Evolutionary conservation across 257 asterid species (phyloP).

Genomic region (Solanum bulbocastanum): DNA sequence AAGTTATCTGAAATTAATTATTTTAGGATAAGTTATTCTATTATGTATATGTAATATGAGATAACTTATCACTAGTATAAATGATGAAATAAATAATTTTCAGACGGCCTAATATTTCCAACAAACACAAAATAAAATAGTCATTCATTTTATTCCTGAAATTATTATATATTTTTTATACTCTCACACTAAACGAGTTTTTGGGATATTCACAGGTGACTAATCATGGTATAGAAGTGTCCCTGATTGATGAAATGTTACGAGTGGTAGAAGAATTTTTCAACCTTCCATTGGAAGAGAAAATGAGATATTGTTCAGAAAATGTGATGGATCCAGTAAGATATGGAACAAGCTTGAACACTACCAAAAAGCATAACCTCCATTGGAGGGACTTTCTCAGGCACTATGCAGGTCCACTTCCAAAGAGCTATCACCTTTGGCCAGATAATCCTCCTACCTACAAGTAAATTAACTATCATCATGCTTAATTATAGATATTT

Average conservation of each 20-base stretch:
- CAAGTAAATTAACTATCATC: neutral
- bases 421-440: conserved; percentile 23
- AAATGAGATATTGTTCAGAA: conserved; percentile 15
- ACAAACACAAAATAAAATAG: too few species aligned
- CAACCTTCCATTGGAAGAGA: neutral
- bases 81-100: too few species aligned
- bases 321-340: conserved; percentile 48
- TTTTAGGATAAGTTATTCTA: too few species aligned
- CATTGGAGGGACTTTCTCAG: conserved; percentile 62
- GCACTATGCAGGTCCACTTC: conserved; percentile 39
- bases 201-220: neutral
- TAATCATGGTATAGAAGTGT: neutral
- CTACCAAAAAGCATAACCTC: conserved; percentile 20
- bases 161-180: too few species aligned
- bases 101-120: too few species aligned
- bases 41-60: too few species aligned
- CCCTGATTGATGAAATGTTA: neutral
- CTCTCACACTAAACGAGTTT: too few species aligned
- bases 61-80: too few species aligned
- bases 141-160: too few species aligned
- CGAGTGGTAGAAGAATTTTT: neutral
- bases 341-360: conserved; percentile 55
- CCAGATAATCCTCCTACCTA: neutral
- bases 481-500: too few species aligned
- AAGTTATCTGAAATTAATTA: too few species aligned